These are phyloP conservation scores for Fusarium hostae DNA, from an alignment of 2,329 filamentous ascomycete genomes.

Conservation along the genomic window DNA sequence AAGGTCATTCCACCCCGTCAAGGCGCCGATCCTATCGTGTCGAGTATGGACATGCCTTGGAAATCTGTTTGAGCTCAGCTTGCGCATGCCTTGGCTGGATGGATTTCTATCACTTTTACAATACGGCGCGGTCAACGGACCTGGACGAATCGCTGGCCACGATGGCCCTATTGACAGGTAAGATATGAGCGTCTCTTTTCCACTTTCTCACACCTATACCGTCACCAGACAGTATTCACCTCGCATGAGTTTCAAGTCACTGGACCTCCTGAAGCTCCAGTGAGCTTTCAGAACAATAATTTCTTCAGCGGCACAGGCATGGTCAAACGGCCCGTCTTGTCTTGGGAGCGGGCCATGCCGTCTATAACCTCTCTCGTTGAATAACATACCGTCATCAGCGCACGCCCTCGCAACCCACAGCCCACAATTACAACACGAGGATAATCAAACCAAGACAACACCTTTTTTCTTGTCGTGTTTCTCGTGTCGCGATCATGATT, in stretches of 20 bases:
- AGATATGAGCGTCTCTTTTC: conserved; percentile 58
- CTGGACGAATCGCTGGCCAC: conserved; percentile 77
- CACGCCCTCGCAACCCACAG: conserved; percentile 28
- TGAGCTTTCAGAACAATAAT: conserved; percentile 47
- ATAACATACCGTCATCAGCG: conserved; percentile 6
- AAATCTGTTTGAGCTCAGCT: conserved; percentile 76
- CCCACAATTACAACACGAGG: conserved; percentile 13
- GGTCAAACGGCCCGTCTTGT: conserved; percentile 33
- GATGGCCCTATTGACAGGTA: conserved; percentile 91
- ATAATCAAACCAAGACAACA: conserved; percentile 6
- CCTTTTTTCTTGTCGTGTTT: conserved; percentile 9
- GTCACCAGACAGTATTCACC: conserved; percentile 48
- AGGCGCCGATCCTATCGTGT: conserved; percentile 79
- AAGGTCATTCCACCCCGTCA: conserved; percentile 44
- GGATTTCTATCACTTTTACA: conserved; percentile 81
- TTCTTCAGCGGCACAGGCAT: conserved; percentile 30
- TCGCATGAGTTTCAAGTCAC: conserved; percentile 60
- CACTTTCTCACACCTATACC: conserved; percentile 34
- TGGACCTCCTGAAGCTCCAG: conserved; percentile 54
- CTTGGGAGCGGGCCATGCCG: conserved; percentile 33
- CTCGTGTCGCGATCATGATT: conserved; percentile 31
- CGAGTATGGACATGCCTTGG: conserved; percentile 79
- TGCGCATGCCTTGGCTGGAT: conserved; percentile 90
- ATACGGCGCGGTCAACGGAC: conserved; percentile 77
- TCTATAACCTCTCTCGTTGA: conserved; percentile 14